Base-by-base conservation (phyloP, 352 stramenopile genomes). In the Phytophthora crassamura region DNA sequence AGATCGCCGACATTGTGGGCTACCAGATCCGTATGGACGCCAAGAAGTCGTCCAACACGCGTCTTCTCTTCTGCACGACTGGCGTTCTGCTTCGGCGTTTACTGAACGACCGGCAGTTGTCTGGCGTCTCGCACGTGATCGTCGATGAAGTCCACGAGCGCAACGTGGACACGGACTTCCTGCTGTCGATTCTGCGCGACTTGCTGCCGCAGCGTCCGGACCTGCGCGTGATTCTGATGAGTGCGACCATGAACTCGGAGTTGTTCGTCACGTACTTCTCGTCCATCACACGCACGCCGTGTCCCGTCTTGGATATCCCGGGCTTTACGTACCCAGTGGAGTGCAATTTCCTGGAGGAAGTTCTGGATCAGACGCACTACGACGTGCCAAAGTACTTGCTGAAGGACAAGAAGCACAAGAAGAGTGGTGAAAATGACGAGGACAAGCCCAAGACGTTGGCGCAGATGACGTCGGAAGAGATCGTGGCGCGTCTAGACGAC, bases 121-220 rank as follows among this genome's bases (percentile, higher is more conserved):
- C 92, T 7, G 88, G 82, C 30, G 86, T 99, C 15, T 97, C 95
- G 14, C 97, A 99, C 69, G 88, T 99, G 54, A 92, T 99, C 47
- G 91, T 99, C n/a, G 98, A 99, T 77, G 97, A 99, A 77, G 97
- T 99, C 18, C 97, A 99, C 71, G 98, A 99, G 66, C 84, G 98
- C 33, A 97, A 98, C 55, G 84, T 99, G 15, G 96, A 99, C 74
- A 98, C 90, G 15, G 97, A 99, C 65, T 98, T 99, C 40, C 73
- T 99, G 22, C 81, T 99, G 16, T 93, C 96, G 18, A 90, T 99
- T 66, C 70, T 99, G 10, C 85, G 91, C 4, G 86, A 94, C 34
- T 43, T 95, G 60, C 57, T 96, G 15, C 83, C 81, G 3, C 71
- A 88, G 15, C 84, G 86, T n/a, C 75, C 74, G 3, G 82, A 93